Percentiles rank a stretch among this genome's conserved stretches.
Evolutionary conservation across 306 rosid genomes (phyloP).

Genomic region (Pachyrhizus erosus): DNA sequence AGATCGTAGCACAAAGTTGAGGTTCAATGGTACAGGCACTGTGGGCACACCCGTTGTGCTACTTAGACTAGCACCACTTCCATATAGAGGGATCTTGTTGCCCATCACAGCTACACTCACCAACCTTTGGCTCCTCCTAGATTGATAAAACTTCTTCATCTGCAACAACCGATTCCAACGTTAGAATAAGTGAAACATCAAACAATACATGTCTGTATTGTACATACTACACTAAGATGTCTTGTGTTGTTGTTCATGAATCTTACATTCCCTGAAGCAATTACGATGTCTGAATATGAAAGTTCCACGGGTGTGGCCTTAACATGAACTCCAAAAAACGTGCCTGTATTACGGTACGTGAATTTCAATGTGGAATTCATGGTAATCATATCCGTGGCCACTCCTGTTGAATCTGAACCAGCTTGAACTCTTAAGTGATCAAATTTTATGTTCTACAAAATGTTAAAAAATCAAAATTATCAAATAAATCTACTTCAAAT

Average conservation of each 20-base stretch:
- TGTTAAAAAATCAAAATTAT: not conserved
- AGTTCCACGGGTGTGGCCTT: constrained; percentile 77
- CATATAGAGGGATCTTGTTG: constrained; percentile 74
- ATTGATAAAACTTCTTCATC: constrained; percentile 73
- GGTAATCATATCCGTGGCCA: constrained; percentile 90
- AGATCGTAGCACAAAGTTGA: constrained; percentile 65
- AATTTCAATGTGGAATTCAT: constrained; percentile 77
- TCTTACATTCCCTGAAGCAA: constrained; percentile 84
- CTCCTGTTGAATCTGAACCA: constrained; percentile 87
- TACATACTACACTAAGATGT: not conserved
- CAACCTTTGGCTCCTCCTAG: constrained; percentile 74
- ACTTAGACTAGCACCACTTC: constrained; percentile 80
- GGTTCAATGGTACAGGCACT: constrained; percentile 67
- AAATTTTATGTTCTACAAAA: constrained; percentile 74
- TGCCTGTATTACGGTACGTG: constrained; percentile 83
- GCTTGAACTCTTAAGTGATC: constrained; percentile 79
- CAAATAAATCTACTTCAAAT: not conserved
- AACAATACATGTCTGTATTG: not conserved
- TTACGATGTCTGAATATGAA: constrained; percentile 59
- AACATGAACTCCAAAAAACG: constrained; percentile 91
- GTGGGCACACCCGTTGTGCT: constrained; percentile 70
- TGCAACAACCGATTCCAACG: constrained; percentile 42
- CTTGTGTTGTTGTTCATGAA: not conserved
- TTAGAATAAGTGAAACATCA: constrained; percentile 8
- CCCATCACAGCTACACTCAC: constrained; percentile 66